Base-by-base conservation (phyloP, 2,329 filamentous ascomycete species). In the Microcera coccophila region DNA sequence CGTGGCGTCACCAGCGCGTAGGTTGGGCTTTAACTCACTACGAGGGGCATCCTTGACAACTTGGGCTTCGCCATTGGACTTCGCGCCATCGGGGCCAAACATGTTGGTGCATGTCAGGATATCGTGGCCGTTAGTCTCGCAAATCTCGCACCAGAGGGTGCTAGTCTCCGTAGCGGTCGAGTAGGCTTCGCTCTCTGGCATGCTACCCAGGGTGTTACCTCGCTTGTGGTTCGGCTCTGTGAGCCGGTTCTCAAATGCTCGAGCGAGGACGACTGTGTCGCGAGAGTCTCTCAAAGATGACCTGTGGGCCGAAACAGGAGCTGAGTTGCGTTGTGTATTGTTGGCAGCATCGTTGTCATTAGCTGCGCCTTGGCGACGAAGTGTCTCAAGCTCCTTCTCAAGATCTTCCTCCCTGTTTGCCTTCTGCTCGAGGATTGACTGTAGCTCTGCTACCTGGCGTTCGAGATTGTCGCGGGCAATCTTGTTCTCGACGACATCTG, bases 101-200 rank as follows among this genome's bases (percentile, higher is more conserved):
- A 95, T 93, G 64, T 89, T 91, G 40, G 87, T 90, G 74, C 91
- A 97, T 17, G 87, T 94, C 43, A 97, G 73, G 47, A 97, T 95
- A 58, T 97, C 91, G 61, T 97, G 91, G 14, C 91, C 90, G 36
- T 81, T 78, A 24, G 87, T 87, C 70, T 96, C 90, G 69, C 91
- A 97, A 49, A 97, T 93, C 68, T 97, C 93, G 67, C 91, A 97
- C 86, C 87, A 95, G 49, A 90, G 76, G 14, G 76, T 79, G 62
- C 81, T 86, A 56, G 76, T 82, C 61, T 90, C 87, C 29, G 85
- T 87, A 17, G 80, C 77, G 20, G 78, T 81, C 28, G 85, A 87
- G 64, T 84, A 77, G 12, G 75, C 73, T 54, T 86, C 84, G 58
- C 79, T 86, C 64, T 86, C 84, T 32, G 74, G 75, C 82, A 85